Conservation (phyloP, 163 green algal genomes). For the Botryococcus braunii region DNA sequence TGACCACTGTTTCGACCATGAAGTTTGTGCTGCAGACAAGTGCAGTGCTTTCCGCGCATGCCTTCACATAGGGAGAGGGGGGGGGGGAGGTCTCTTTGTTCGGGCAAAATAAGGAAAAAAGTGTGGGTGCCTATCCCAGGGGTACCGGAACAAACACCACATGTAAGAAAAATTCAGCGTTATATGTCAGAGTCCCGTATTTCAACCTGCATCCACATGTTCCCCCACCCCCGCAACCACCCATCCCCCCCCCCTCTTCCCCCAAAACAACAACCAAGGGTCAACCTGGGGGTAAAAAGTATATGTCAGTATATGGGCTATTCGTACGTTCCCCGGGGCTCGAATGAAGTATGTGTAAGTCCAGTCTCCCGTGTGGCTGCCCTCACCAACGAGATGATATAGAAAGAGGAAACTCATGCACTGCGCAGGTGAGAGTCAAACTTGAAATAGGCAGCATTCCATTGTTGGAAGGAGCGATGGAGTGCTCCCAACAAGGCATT, state of each 20-base stretch:
- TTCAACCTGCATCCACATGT: too few relatives aligned
- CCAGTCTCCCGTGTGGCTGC: too few relatives aligned
- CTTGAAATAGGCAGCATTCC: slow-evolving; percentile 39
- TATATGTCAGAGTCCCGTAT: too few relatives aligned
- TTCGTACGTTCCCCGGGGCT: neutral
- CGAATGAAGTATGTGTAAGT: neutral
- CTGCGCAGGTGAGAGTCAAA: slow-evolving; percentile 35
- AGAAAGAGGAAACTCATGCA: neutral
- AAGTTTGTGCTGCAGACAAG: neutral
- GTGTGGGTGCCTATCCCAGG: too few relatives aligned
- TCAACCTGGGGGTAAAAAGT: neutral
- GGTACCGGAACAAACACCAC: too few relatives aligned
- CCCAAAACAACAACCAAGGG: neutral
- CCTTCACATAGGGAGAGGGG: neutral
- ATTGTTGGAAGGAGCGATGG: slow-evolving; percentile 41
- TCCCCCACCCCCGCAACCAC: neutral
- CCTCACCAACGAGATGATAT: too few relatives aligned
- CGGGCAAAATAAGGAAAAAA: too few relatives aligned
- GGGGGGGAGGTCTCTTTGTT: neutral
- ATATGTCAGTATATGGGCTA: neutral
- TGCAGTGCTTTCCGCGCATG: neutral
- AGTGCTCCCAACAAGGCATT: slow-evolving; percentile 34
- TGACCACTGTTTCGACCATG: neutral
- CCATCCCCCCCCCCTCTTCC: neutral
- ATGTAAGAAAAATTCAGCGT: too few relatives aligned